Base-by-base conservation (phyloP, 495 filamentous ascomycete species). In the Penicillium manginii region DNA sequence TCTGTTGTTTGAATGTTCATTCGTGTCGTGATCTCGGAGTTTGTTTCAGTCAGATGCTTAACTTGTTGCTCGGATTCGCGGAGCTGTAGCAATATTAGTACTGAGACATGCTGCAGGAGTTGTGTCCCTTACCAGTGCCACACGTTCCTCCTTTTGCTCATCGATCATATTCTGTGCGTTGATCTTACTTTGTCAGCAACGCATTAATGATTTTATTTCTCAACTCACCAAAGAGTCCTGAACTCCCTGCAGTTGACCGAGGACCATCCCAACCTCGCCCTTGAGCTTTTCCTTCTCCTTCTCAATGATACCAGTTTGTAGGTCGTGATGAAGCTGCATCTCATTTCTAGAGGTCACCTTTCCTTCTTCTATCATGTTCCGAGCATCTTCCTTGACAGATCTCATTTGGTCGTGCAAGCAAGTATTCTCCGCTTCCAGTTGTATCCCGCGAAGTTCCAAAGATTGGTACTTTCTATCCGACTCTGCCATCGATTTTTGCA, bases 161-260 rank as follows among this genome's bases (percentile, higher is more conserved):
- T 43, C 19, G 22, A 60, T 54, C 35, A 31, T 33, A 14, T 63
- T 52, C 19, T 32, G 31, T 23, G 35, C 21, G 14, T 42, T 22
- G 40, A 58, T 50, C 11, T 52, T 57, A 11, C 50, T 37, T 35
- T 61, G 35, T 76, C 7, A 76, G 63, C 49, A 33, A 49, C 26
- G 26, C 26, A 29, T 29, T 29, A 29, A 33, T 57, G 47, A 2
- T 8, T 19, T 9, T 29, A 17, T 32, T 11, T n/a, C 1, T 45
- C 1, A 54, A 60, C 65, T 54, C 60, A 78, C 73, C 60, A 75
- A 55, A 6, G 62, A 62, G 8, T 53, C 52, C 48, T 72, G 64
- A 14, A 60, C 47, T 4, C 53, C 53, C 2, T 15, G 47, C 32
- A 78, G 51, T 21, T 71, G 59, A 29, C 46, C 46, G 5, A 61